These are phyloP conservation scores for Apophysomyces sp. DNA, from an alignment of 371 early-diverging fungal genomes.

Conservation along the genomic window DNA sequence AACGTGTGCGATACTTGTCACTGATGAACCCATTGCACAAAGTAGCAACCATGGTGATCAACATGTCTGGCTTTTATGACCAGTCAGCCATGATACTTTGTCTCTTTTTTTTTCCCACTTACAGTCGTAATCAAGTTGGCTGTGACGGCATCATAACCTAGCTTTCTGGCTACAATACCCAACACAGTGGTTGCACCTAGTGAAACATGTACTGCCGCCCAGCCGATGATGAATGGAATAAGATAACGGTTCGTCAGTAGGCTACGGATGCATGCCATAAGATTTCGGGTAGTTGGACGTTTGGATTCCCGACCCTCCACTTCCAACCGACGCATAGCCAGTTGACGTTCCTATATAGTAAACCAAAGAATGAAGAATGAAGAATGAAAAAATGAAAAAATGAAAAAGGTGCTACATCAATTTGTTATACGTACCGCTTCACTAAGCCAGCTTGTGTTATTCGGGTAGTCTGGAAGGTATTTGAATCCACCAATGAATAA, in stretches of 20 bases:
- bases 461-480: slow-evolving; percentile 17
- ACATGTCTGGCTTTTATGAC: slow-evolving; percentile 47
- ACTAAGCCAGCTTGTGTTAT: slow-evolving; percentile 14
- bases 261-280: no score
- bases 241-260: slow-evolving; percentile 31
- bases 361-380: no score
- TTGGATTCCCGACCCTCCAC: slow-evolving; percentile 1
- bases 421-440: no score
- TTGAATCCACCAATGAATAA: slow-evolving; percentile 9
- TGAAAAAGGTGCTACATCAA: no score
- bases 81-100: no score
- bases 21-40: slow-evolving; percentile 42
- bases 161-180: slow-evolving; percentile 44
- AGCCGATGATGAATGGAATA: slow-evolving; percentile 36
- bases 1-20: slow-evolving; percentile 32
- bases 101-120: no score
- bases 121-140: slow-evolving; percentile 49
- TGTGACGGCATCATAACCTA: slow-evolving; percentile 49
- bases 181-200: slow-evolving; percentile 36
- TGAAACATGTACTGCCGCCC: slow-evolving; percentile 37
- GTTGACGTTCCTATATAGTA: slow-evolving; percentile 23
- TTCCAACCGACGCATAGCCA: slow-evolving; percentile 28
- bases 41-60: slow-evolving; percentile 39
- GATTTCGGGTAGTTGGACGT: no score
- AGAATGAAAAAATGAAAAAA: no score